Evolutionary conservation across 192 early-diverging fungal genomes (phyloP).

Genomic region (Coemansia erecta): DNA sequence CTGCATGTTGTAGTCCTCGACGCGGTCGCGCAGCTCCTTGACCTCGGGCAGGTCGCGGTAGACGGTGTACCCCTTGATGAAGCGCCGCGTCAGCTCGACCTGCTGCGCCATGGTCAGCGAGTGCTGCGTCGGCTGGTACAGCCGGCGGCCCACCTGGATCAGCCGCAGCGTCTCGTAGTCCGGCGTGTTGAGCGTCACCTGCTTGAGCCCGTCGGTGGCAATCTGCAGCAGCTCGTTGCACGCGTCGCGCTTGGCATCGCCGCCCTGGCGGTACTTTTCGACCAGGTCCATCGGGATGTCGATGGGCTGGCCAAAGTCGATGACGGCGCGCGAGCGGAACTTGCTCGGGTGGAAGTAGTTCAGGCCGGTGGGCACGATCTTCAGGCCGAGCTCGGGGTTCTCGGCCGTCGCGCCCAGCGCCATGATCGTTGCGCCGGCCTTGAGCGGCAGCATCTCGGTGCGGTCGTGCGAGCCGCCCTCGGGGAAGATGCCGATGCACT

Average conservation of each 20-base stretch:
- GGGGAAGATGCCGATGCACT: conserved; percentile 95
- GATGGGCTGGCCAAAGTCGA: conserved; percentile 95
- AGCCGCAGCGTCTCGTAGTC: conserved; percentile 85
- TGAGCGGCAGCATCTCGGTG: conserved; percentile 92
- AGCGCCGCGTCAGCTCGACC: conserved; percentile 86
- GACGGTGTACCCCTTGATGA: conserved; percentile 77
- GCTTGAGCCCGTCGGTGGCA: conserved; percentile 76
- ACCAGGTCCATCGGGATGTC: conserved; percentile 75
- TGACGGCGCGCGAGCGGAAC: conserved; percentile 96
- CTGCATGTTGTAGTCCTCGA: conserved; percentile 83
- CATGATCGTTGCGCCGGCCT: conserved; percentile 84
- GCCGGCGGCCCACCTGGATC: conserved; percentile 88
- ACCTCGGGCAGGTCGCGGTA: conserved; percentile 84
- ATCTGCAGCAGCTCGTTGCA: conserved; percentile 75
- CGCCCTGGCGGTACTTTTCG: conserved; percentile 80
- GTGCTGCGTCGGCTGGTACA: conserved; percentile 86
- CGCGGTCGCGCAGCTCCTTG: conserved; percentile 69
- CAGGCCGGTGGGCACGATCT: conserved; percentile 89
- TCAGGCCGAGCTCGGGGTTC: conserved; percentile 81
- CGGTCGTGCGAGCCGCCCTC: conserved; percentile 98
- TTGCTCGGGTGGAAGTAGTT: conserved; percentile 95
- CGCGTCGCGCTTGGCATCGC: conserved; percentile 78
- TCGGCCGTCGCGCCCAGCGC: conserved; percentile 86
- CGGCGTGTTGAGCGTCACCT: conserved; percentile 88
- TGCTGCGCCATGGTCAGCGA: conserved; percentile 82